phyloP scores from a whole-genome alignment of 768 basidiomycete species.

The Hirschioporus abietinus region DNA sequence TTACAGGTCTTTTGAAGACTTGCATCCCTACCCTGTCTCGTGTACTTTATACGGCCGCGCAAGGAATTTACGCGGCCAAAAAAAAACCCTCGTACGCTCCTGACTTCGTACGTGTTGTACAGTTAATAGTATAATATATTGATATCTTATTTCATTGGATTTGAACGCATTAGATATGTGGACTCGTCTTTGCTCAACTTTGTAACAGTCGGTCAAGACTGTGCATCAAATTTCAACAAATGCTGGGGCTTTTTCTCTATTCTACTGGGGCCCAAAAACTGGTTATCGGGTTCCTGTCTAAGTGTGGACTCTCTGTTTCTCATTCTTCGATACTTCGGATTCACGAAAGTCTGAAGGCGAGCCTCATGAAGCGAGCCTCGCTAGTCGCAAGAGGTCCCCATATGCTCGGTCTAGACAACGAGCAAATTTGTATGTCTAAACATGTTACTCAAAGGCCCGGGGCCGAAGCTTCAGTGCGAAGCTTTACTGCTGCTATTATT shows the following conservation, averaged over 20 bases:
- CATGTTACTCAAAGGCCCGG: neutral
- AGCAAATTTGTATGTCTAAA: neutral
- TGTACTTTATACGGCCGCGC: neutral
- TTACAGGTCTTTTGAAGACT: neutral
- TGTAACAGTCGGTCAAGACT: neutral
- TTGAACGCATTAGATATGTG: neutral
- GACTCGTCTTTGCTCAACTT: neutral
- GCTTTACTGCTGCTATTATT: neutral
- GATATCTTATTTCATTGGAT: neutral
- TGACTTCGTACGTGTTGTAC: neutral
- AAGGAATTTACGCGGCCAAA: neutral
- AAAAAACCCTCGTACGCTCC: neutral
- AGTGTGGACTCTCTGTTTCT: slow-evolving; percentile 26
- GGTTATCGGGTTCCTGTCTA: slow-evolving; percentile 23
- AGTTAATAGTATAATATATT: neutral
- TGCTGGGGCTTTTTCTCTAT: slow-evolving; percentile 28
- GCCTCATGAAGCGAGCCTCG: neutral
- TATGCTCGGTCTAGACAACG: slow-evolving; percentile 2
- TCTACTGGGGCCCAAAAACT: slow-evolving; percentile 29
- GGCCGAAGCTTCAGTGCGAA: neutral
- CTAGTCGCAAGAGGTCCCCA: neutral
- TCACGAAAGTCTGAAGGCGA: slow-evolving; percentile 2
- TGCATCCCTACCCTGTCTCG: neutral
- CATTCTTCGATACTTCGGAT: slow-evolving; percentile 22
- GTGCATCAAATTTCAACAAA: slow-evolving; percentile 10